Percentiles rank a stretch among this genome's conserved stretches.
phyloP scores from a whole-genome alignment of 2,329 filamentous ascomycete species.

The Hypoxylon sp. region DNA sequence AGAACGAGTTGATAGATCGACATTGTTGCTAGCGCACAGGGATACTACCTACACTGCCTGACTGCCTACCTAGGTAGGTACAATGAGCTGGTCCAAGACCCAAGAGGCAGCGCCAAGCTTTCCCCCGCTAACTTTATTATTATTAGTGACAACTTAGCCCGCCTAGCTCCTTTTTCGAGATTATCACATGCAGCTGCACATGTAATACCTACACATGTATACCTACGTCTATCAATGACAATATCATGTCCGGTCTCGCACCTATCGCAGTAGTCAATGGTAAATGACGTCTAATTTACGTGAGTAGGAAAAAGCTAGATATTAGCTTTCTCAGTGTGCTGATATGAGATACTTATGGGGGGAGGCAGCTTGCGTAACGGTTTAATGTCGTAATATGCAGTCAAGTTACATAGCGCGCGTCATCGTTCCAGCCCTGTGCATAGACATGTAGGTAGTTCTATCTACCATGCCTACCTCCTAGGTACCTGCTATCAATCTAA shows the following conservation, averaged over 20 bases:
- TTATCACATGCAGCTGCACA: too few relatives aligned
- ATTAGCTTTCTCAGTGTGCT: neutral
- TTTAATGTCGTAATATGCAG: slow-evolving; percentile 1
- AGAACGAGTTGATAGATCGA: slow-evolving; percentile 21
- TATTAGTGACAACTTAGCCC: slow-evolving; percentile 12
- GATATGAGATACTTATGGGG: neutral
- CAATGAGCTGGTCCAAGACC: slow-evolving; percentile 1
- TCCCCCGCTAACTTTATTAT: slow-evolving; percentile 29
- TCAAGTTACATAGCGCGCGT: slow-evolving; percentile 2
- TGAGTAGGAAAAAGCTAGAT: neutral
- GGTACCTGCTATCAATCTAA: neutral
- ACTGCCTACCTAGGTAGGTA: too few relatives aligned
- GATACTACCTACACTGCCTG: too few relatives aligned
- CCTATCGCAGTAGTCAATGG: neutral
- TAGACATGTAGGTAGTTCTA: neutral
- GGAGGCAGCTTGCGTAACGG: neutral
- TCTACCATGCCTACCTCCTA: neutral
- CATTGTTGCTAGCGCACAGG: slow-evolving; percentile 7
- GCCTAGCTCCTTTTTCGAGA: neutral
- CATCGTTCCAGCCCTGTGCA: neutral
- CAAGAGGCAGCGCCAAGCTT: slow-evolving; percentile 20
- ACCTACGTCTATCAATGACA: neutral
- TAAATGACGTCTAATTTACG: neutral
- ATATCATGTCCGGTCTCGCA: slow-evolving; percentile 6
- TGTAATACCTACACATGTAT: slow-evolving; percentile 1